Evolutionary conservation across 345 rosid genomes (phyloP).

Genomic region (Populus davidiana): DNA sequence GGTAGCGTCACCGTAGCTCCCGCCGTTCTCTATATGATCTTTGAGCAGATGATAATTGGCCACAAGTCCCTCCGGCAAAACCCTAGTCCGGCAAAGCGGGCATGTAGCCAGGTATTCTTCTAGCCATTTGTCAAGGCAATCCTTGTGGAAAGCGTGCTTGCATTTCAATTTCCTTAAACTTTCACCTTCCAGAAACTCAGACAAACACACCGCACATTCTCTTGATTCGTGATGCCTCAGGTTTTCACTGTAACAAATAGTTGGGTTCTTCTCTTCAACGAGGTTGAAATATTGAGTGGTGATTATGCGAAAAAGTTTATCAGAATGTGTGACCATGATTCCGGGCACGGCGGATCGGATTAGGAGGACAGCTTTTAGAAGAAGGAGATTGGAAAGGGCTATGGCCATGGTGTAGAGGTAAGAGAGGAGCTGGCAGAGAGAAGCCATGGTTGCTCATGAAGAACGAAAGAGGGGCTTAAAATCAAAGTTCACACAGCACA

Average conservation of each 20-base stretch:
- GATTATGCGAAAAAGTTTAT: neutral
- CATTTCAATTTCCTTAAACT: conserved; percentile 38
- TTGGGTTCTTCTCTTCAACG: conserved; percentile 40
- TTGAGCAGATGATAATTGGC: conserved; percentile 23
- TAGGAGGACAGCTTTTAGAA: conserved; percentile 19
- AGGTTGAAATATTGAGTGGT: conserved; percentile 31
- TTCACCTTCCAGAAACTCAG: conserved; percentile 41
- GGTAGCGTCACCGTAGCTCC: conserved; percentile 40
- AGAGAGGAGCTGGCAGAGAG: conserved; percentile 29
- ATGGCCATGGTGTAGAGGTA: conserved; percentile 23
- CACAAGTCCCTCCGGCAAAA: conserved; percentile 42
- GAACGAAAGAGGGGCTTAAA: no score
- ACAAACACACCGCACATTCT: conserved; percentile 45
- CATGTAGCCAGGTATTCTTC: conserved; percentile 39
- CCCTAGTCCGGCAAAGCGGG: conserved; percentile 49
- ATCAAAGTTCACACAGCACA: no score
- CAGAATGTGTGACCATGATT: neutral
- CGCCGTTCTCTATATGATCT: conserved; percentile 19
- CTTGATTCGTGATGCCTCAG: neutral
- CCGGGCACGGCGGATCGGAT: conserved; percentile 25
- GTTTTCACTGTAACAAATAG: conserved; percentile 16
- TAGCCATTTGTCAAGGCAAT: conserved; percentile 50
- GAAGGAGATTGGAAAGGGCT: conserved; percentile 31
- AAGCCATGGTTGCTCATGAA: conserved; percentile 20
- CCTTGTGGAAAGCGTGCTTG: conserved; percentile 47